Evolutionary conservation across 352 stramenopile genomes (phyloP), one percentile per base, ranked within the genome.

Genomic region (Achlya hypogyna): DNA sequence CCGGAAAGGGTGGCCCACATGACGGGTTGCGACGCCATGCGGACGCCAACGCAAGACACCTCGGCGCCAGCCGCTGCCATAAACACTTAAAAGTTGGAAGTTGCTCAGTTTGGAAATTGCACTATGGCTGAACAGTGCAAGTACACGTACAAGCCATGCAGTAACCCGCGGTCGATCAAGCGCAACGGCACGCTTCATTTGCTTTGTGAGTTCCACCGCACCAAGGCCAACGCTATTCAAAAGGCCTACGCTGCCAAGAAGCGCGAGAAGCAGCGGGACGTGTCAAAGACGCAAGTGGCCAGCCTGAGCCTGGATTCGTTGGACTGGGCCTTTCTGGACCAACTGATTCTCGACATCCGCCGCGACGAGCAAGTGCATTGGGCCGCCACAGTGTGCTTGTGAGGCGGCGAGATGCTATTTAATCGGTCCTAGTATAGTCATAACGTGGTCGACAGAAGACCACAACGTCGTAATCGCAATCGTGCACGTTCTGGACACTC

Each of bases 171-270:
- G 28, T 66, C 62, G 9, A 28, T 53, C 18, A 74, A 74, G 38
- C 53, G 40, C 10, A 74, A 69, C 18, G 69, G 69, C 35, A 38
- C 31, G 25, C 53, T 70, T 49, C 65, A 74, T 59, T 69, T 42
- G 14, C 53, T 74, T 32, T 74, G 69, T 27, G 53, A 74, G 58
- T 70, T 70, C 43, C 69, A 74, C 27, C 69, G 69, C 32, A 40
- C 43, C 8, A 63, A 65, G 25, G 65, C 64, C 25, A 74, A 72
- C 49, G 54, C 62, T 23, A 74, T 72, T 29, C 69, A 74, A 56
- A 56, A 56, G 31, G 49, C n/a, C 49, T 35, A 56, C 31, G 49
- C 49, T 35, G 31, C 25, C 20, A 10, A 20, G 10, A 56, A 56
- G 49, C 25, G 49, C 18, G 22, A 22, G 42, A 49, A 49, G 42